These are phyloP conservation scores for Clitoria ternatea DNA, from an alignment of 306 rosid genomes.

Conservation along the genomic window DNA sequence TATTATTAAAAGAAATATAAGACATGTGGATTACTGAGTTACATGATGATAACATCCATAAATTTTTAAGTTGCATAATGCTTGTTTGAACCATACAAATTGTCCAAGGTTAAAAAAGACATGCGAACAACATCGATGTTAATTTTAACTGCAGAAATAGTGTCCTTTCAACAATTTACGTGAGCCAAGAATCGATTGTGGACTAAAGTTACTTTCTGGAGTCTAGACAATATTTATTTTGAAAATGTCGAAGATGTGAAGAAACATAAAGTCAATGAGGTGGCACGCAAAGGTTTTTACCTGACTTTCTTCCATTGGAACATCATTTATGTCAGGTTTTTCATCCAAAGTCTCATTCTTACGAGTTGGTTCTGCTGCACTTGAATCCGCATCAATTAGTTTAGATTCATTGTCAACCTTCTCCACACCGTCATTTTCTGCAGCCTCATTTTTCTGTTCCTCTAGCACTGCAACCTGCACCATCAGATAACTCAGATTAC, in stretches of 20 bases:
- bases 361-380: slow-evolving; percentile 36
- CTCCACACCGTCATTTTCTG: slow-evolving; percentile 57
- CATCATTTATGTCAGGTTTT: slow-evolving; percentile 90
- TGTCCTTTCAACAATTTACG: background rate
- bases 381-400: slow-evolving; percentile 43
- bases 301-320: slow-evolving; percentile 89
- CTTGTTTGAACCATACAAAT: background rate
- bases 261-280: slow-evolving; percentile 7
- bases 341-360: slow-evolving; percentile 56
- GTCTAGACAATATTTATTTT: background rate
- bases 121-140: background rate
- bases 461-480: slow-evolving; percentile 83
- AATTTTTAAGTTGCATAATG: background rate
- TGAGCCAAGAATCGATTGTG: background rate
- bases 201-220: background rate
- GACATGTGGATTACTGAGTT: background rate
- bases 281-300: slow-evolving; percentile 32
- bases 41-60: background rate
- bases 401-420: slow-evolving; percentile 61
- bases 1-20: too few species aligned
- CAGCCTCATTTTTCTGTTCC: slow-evolving; percentile 72
- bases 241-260: background rate
- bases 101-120: background rate
- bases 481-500: slow-evolving; percentile 31
- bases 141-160: background rate